Evolutionary conservation across 2,329 filamentous ascomycete genomes (phyloP), one percentile per base, ranked within the genome.

Genomic region (Chaetomium strumarium): DNA sequence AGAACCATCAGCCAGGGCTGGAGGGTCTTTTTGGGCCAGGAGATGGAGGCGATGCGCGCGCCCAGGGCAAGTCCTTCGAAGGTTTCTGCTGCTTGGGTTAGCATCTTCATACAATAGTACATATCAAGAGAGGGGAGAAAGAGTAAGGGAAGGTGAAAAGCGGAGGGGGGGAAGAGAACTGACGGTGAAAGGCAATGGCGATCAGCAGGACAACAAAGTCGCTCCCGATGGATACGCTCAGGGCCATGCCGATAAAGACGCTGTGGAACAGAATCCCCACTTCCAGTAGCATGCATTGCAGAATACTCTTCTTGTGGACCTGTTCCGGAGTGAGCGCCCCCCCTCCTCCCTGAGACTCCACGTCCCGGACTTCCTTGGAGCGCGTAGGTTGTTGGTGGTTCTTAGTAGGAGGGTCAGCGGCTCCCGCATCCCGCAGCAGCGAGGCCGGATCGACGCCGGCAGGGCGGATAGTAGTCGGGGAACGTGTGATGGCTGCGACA

Each of bases 11-110:
- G 74, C 86, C 86, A 95, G 0, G 93, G 92, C 48, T 88, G 87
- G 2, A 80, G 70, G 0, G 87, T 92, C 2, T 78, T 77, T 17
- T 79, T 77, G 0, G 86, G 81, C 64, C 96, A 96, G 64, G 85
- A 81, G 33, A 95, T 83, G 8, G 86, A 84, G 0, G 89, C 87
- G 62, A 95, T 95, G 51, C 90, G 85, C 43, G 87, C 86, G 3
- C 90, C 90, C 3, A 95, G 79, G 0, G 90, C 90, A 12, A 95
- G 82, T 1, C 90, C 90, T 71, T 95, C 90, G 58, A 95, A 95
- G 0, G 88, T 90, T 71, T 95, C 58, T 61, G 31, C 24, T 24
- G 24, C 4, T 24, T n/a, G n/a, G 24, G 24, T 24, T 24, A 24
- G 24, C 24, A 24, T 24, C 24, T 7, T 24, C 24, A 45, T n/a